Base-by-base conservation (phyloP, 352 stramenopile species). In the Globisporangium barbulae region DNA sequence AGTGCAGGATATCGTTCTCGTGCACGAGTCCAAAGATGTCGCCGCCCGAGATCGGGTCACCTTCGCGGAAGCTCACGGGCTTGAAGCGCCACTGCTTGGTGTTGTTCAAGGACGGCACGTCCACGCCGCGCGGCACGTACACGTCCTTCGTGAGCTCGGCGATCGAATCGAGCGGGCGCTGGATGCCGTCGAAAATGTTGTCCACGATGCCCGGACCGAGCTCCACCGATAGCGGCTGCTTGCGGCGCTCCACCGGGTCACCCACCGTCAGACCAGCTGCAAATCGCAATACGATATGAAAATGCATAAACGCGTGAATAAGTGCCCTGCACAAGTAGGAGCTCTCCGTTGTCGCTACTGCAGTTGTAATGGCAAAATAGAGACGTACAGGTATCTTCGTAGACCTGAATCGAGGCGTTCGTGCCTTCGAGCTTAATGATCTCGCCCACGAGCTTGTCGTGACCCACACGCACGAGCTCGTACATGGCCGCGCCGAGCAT, bases 161-260 rank as follows among this genome's bases (percentile, higher is more conserved):
- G 79, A 99, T 99, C 56, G 90, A 88, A 76, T 99, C 95, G 56
- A 99, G 78, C 35, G 98, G 98, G 69, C 98, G 94, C 78, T 99
- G 98, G 78, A 99, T 99, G 68, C 98, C 98, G 83, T 99, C 98
- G 67, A 99, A 99, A 83, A 99, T 99, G 60, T 98, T 99, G 70
- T 97, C 97, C 81, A 99, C 99, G 71, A 99, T 99, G 66, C 98
- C 98, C n/a, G 98, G 98, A 30, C 98, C 98, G 8, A 99, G 88
- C 69, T 99, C 97, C 31, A 99, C 97, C 3, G 94, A 99, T 52
- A 99, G 80, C 47, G 98, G 97, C 75, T 98, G 89, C 70, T 98
- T 98, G 70, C 97, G 98, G 57, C 98, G 87, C 61, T 99, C 87
- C 33, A 99, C 98, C 9, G 97, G 97, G 75, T 99, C 97, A 25